Percentiles rank a stretch among this genome's conserved stretches.
Evolutionary conservation across 371 early-diverging fungal species (phyloP).

Genomic region (Nematocida sp.): DNA sequence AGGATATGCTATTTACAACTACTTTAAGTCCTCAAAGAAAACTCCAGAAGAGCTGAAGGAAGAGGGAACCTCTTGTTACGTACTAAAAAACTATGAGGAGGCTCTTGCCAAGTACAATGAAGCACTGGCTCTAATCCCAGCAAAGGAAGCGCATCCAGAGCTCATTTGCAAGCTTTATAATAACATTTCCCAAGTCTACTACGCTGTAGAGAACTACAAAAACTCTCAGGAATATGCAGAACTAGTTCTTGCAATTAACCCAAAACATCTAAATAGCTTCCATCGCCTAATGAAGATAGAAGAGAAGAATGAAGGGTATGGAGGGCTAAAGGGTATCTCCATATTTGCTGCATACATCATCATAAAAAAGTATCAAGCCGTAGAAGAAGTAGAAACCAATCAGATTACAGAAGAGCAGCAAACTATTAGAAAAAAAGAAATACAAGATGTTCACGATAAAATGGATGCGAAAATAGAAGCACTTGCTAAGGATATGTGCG

Average conservation of each 20-base stretch:
- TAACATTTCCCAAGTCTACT: conserved; percentile 35
- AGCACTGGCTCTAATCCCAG: conserved; percentile 7
- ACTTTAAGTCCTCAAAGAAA: not conserved
- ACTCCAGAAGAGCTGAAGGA: conserved; percentile 45
- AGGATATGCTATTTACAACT: conserved; percentile 37
- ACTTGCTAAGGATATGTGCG: not conserved
- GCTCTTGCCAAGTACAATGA: conserved; percentile 14
- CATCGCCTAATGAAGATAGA: conserved; percentile 28
- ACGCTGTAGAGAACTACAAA: conserved; percentile 11
- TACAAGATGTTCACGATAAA: not conserved
- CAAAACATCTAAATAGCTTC: conserved; percentile 22
- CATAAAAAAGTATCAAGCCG: not conserved
- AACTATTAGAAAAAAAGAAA: not conserved
- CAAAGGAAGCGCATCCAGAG: not conserved
- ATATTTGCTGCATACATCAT: conserved; percentile 33
- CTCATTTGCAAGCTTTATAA: conserved; percentile 4
- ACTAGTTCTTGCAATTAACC: not conserved
- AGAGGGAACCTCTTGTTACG: conserved; percentile 9
- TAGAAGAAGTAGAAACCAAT: not conserved
- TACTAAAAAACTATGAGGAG: conserved; percentile 9
- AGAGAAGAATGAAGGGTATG: conserved; percentile 22
- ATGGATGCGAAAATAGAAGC: conserved; percentile 14
- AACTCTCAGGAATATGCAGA: conserved; percentile 7
- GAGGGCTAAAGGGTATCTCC: conserved; percentile 27
- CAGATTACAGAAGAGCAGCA: not conserved